phyloP scores from a whole-genome alignment of 768 basidiomycete genomes.

The Porphyrellus cyaneotinctus region DNA sequence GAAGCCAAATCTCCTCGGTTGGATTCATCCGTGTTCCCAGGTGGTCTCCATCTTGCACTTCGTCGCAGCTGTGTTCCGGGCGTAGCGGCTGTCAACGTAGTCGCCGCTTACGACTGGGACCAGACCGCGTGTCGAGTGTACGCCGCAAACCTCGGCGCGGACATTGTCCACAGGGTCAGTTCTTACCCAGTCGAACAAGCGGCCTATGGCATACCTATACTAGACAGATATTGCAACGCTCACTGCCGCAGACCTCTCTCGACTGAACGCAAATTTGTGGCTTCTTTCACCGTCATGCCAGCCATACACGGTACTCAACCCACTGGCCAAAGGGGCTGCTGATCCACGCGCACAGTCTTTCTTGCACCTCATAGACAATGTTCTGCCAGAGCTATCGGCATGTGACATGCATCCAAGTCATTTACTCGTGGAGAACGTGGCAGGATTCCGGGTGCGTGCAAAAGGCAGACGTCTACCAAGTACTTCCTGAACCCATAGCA shows the following conservation, averaged over 20 bases:
- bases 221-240: slow-evolving; percentile 62
- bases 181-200: background rate
- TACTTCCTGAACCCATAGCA: slow-evolving; percentile 10
- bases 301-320: slow-evolving; percentile 78
- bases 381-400: slow-evolving; percentile 56
- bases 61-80: slow-evolving; percentile 45
- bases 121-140: slow-evolving; percentile 71
- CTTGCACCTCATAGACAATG: slow-evolving; percentile 58
- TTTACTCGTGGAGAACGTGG: slow-evolving; percentile 76
- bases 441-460: slow-evolving; percentile 68
- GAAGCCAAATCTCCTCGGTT: slow-evolving; percentile 1
- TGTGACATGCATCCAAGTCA: slow-evolving; percentile 47
- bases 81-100: slow-evolving; percentile 29
- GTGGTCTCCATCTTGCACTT: slow-evolving; percentile 70
- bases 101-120: slow-evolving; percentile 83
- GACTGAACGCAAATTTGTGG: slow-evolving; percentile 60
- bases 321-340: slow-evolving; percentile 59
- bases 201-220: background rate
- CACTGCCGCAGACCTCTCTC: slow-evolving; percentile 42
- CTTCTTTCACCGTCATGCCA: slow-evolving; percentile 81
- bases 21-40: slow-evolving; percentile 33
- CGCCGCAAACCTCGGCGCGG: slow-evolving; percentile 49
- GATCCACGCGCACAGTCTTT: slow-evolving; percentile 79
- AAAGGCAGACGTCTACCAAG: background rate
- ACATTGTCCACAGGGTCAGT: slow-evolving; percentile 39